These are phyloP conservation scores for Solanum pinnatisectum DNA, from an alignment of 257 asterid species.

Conservation along the genomic window DNA sequence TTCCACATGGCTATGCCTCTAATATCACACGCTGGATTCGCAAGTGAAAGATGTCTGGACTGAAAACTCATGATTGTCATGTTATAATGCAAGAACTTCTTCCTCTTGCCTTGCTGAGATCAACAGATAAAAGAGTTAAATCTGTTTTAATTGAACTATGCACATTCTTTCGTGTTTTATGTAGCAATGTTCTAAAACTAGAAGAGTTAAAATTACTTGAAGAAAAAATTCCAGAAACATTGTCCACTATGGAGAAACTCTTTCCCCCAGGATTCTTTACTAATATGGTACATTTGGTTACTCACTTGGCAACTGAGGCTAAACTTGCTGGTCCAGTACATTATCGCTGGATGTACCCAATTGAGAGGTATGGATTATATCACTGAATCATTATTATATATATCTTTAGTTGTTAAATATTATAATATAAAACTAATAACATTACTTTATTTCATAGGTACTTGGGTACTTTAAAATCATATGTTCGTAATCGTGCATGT, in stretches of 20 bases:
- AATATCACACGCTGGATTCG: not conserved
- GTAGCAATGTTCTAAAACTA: not conserved
- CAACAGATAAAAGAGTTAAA: not conserved
- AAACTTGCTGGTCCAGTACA: not conserved
- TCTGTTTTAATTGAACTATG: not conserved
- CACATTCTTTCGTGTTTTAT: not conserved
- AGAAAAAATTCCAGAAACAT: not conserved
- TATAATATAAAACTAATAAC: not conserved
- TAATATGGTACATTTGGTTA: not conserved
- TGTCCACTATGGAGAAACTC: not conserved
- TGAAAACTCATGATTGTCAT: not conserved
- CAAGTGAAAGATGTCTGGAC: not conserved
- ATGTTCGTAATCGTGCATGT: not conserved
- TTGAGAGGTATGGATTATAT: not conserved
- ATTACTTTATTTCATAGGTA: not conserved
- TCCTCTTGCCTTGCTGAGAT: not conserved
- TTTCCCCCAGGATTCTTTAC: not conserved
- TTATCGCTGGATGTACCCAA: not conserved
- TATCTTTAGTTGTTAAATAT: not conserved
- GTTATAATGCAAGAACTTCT: not conserved
- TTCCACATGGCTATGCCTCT: not conserved
- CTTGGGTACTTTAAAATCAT: not conserved
- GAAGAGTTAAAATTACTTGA: not conserved
- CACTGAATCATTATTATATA: not conserved
- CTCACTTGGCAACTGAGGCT: not conserved